Conservation (phyloP, 73 alveolate species). For the Blepharisma japonicum region DNA sequence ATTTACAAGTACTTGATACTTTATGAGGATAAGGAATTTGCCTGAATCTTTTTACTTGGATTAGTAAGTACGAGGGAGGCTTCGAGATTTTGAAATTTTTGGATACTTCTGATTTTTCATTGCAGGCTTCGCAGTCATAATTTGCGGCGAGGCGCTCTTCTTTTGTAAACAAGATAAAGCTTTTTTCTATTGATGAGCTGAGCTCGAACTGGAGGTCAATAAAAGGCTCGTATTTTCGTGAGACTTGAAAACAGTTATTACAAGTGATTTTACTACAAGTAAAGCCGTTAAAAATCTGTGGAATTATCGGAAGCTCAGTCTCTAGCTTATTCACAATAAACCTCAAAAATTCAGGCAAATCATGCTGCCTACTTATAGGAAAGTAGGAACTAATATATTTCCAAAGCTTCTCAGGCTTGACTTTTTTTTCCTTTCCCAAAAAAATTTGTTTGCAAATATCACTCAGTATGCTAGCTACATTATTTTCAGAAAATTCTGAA, state of each 20-base stretch:
- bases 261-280: neutral
- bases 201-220: constrained; percentile 18
- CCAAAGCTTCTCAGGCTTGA: neutral
- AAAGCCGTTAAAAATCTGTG: neutral
- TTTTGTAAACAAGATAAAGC: neutral
- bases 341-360: constrained; percentile 12
- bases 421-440: neutral
- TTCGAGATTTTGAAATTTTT: neutral
- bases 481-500: too few species aligned
- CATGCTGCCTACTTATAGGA: constrained; percentile 19
- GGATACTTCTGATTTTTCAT: neutral
- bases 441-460: too few species aligned
- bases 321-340: constrained; percentile 13
- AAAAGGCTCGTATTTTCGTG: constrained; percentile 1
- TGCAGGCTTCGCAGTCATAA: neutral
- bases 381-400: neutral
- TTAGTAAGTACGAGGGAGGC: neutral
- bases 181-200: constrained; percentile 4
- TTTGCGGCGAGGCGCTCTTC: neutral
- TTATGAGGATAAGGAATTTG: constrained; percentile 24
- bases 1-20: neutral
- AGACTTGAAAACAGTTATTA: neutral
- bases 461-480: too few species aligned
- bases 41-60: constrained; percentile 16
- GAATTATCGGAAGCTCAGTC: neutral